phyloP scores from a whole-genome alignment of 1,284 basidiomycete species.

The Ceratobasidium sp. region DNA sequence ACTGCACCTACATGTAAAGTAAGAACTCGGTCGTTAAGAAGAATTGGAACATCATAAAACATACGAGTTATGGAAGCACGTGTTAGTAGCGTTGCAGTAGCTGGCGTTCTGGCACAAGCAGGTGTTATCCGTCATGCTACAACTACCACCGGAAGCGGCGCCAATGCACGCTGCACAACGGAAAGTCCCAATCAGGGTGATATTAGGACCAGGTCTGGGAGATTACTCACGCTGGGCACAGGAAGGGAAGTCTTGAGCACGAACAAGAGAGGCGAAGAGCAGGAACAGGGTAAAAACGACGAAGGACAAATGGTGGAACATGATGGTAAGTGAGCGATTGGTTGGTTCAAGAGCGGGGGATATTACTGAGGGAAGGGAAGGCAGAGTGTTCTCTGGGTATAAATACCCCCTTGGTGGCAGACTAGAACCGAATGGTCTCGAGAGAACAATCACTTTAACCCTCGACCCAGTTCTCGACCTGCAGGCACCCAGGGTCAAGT shows the following conservation, averaged over 20 bases:
- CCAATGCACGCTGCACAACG: conserved; percentile 18
- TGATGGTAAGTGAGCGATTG: neutral
- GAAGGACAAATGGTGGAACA: conserved; percentile 19
- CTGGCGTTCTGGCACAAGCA: conserved; percentile 37
- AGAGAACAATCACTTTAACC: too few species aligned
- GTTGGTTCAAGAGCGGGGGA: neutral
- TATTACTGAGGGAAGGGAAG: too few species aligned
- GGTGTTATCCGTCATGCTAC: too few species aligned
- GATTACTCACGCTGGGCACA: conserved; percentile 27
- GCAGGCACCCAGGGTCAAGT: too few species aligned
- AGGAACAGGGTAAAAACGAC: neutral
- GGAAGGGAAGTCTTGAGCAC: conserved; percentile 6
- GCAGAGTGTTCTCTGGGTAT: too few species aligned
- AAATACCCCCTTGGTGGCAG: too few species aligned
- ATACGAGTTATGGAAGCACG: conserved; percentile 39
- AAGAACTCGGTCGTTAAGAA: neutral
- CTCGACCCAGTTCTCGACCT: too few species aligned
- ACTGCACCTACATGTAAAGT: too few species aligned
- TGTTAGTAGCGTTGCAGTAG: conserved; percentile 44
- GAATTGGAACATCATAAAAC: neutral
- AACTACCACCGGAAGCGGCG: too few species aligned
- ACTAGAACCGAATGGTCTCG: too few species aligned
- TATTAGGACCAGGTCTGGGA: neutral
- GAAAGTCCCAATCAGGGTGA: neutral
- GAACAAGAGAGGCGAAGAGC: neutral